Evolutionary conservation across 129 eudicot genomes (phyloP).

Genomic region (Gnaphalium uliginosum): DNA sequence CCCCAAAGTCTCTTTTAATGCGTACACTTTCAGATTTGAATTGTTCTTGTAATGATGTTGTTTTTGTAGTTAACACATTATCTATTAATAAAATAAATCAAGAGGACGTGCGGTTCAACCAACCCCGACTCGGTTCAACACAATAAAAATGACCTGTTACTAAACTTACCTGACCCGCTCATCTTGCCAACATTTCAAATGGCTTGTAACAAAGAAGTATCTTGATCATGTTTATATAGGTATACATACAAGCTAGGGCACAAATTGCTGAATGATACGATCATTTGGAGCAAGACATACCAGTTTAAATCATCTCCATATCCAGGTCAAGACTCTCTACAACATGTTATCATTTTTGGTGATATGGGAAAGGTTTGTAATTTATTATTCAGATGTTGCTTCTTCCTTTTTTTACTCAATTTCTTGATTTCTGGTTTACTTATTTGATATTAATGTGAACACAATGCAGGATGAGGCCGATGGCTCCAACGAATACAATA

Average conservation of each 20-base stretch:
- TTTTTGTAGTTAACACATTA: background rate
- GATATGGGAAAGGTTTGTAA: constrained; percentile 68
- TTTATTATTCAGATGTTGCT: background rate
- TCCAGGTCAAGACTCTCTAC: constrained; percentile 70
- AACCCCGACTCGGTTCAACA: background rate
- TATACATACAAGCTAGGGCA: constrained; percentile 80
- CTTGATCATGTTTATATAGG: constrained; percentile 38
- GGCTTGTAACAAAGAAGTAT: constrained; percentile 1
- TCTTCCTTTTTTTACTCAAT: background rate
- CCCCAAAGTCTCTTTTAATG: background rate
- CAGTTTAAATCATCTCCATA: constrained; percentile 60
- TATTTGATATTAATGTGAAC: constrained; percentile 13
- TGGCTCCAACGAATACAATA: constrained; percentile 74
- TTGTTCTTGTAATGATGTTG: background rate
- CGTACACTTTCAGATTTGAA: background rate
- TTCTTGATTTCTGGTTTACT: background rate
- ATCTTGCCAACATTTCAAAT: background rate
- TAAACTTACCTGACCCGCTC: background rate
- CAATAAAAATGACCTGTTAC: background rate
- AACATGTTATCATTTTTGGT: constrained; percentile 72
- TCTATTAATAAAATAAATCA: background rate
- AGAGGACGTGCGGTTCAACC: background rate
- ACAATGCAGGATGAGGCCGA: constrained; percentile 64
- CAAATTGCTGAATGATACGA: constrained; percentile 46
- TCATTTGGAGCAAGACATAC: constrained; percentile 51